Conservation (phyloP, 371 early-diverging fungal species). For the Mucor velutinosus region DNA sequence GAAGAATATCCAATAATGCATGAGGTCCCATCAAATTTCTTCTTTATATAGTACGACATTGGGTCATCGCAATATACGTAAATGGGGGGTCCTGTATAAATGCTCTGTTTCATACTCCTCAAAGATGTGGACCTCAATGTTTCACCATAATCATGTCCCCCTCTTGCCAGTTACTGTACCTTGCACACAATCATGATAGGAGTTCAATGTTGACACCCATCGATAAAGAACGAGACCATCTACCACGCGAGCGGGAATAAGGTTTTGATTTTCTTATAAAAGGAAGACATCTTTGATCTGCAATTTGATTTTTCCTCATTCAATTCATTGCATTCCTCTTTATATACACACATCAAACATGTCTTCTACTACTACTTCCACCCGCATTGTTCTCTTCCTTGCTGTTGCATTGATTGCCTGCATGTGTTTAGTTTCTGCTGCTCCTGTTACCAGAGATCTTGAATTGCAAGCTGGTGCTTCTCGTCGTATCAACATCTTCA, state of each 20-base stretch:
- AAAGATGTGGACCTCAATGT: not conserved
- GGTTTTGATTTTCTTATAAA: conserved; percentile 12
- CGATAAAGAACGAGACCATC: not conserved
- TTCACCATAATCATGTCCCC: not conserved
- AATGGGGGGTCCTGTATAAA: not conserved
- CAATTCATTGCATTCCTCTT: not conserved
- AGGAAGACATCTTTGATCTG: not conserved
- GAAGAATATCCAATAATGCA: conserved; percentile 4
- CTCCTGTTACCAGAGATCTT: conserved; percentile 8
- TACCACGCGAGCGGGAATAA: conserved; percentile 15
- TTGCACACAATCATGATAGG: not conserved
- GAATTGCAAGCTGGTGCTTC: conserved; percentile 11
- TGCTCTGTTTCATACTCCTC: not conserved
- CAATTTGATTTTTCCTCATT: conserved; percentile 1
- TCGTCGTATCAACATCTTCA: not conserved
- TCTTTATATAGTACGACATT: not conserved
- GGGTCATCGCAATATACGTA: not conserved
- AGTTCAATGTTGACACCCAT: not conserved
- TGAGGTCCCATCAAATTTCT: conserved; percentile 9
- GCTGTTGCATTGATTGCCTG: conserved; percentile 14
- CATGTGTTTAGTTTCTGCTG: conserved; percentile 16
- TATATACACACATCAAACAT: not conserved
- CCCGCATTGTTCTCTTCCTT: conserved; percentile 12
- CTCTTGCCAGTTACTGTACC: not conserved
- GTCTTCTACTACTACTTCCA: conserved; percentile 5